A percentile compares a stretch with the other conserved stretches of the same genome.
phyloP scores from a whole-genome alignment of 208 protist species.

The Naegleria fowleri region DNA sequence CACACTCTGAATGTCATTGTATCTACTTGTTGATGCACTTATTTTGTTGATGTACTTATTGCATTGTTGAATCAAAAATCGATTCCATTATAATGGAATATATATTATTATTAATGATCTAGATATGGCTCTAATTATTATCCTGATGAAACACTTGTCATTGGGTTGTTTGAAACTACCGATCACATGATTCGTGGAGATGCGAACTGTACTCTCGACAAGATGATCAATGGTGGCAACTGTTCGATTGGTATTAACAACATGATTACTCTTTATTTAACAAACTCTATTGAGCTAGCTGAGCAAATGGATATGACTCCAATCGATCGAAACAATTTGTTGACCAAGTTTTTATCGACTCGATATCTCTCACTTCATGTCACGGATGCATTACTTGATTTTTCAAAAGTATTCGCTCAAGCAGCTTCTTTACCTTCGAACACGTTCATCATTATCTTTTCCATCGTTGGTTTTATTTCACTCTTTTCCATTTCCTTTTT shows the following conservation, averaged over 20 bases:
- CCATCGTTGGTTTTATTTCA: background rate
- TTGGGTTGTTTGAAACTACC: background rate
- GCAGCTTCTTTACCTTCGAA: background rate
- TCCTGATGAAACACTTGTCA: background rate
- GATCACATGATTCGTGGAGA: background rate
- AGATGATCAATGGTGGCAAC: background rate
- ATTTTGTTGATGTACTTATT: no score
- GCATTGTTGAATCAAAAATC: no score
- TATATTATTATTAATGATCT: no score
- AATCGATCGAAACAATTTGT: background rate
- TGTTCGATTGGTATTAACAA: background rate
- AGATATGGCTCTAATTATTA: background rate
- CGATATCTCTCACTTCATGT: background rate
- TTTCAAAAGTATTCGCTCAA: background rate
- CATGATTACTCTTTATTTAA: background rate
- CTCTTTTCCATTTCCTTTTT: background rate
- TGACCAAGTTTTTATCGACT: background rate
- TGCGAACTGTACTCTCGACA: background rate
- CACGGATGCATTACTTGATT: background rate
- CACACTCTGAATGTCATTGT: no score
- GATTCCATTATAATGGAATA: no score
- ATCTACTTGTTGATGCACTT: no score
- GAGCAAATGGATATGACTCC: background rate
- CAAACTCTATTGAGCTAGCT: background rate
- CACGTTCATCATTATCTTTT: background rate